Evolutionary conservation across 1,284 basidiomycete genomes (phyloP).

Genomic region (Ganoderma lingzhi): DNA sequence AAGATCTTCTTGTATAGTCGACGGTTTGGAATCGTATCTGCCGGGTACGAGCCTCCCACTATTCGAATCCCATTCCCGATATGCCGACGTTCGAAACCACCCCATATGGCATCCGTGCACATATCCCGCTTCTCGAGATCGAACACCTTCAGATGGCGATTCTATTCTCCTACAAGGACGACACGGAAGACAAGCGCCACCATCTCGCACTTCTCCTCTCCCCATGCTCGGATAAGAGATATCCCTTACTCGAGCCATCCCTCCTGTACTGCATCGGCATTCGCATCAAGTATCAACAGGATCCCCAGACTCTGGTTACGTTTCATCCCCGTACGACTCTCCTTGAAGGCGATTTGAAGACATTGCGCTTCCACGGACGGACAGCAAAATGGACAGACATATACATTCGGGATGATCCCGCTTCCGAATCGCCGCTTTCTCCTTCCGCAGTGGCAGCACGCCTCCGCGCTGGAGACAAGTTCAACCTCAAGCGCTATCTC

Average conservation of each 20-base stretch:
- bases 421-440: background rate
- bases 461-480: background rate
- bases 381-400: background rate
- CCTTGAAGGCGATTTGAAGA: background rate
- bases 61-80: background rate
- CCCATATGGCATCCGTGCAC: background rate
- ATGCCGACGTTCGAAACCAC: background rate
- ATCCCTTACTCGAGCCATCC: background rate
- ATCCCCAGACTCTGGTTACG: background rate
- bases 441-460: background rate
- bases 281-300: background rate
- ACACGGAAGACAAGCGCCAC: background rate
- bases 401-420: background rate
- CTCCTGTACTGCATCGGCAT: background rate
- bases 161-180: background rate
- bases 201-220: background rate
- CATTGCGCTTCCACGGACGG: background rate
- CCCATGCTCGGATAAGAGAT: background rate
- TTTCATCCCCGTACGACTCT: background rate
- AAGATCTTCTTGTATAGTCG: background rate
- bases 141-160: background rate
- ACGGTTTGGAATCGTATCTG: background rate
- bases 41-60: background rate
- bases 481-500: slow-evolving; percentile 2
- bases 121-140: slow-evolving; percentile 1